Percentiles rank a stretch among this genome's conserved stretches.
Evolutionary conservation across 208 protist genomes (phyloP).

Genomic region (Acanthamoeba lenticulata): DNA sequence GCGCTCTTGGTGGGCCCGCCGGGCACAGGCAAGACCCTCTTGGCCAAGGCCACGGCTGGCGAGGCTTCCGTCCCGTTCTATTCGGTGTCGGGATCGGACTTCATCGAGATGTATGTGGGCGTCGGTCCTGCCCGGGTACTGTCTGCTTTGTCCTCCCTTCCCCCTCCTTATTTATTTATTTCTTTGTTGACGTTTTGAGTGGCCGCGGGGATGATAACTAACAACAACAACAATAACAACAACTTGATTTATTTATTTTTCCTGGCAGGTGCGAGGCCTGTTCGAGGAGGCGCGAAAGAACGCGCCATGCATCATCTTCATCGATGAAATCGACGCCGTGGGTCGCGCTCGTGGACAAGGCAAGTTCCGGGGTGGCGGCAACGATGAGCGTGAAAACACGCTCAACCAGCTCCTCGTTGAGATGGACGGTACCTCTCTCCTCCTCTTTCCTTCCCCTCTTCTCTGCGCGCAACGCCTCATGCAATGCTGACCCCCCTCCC

Average conservation of each 20-base stretch:
- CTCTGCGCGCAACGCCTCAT: background rate
- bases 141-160: background rate
- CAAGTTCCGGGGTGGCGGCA: constrained; percentile 77
- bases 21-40: constrained; percentile 97
- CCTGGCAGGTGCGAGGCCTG: constrained; percentile 87
- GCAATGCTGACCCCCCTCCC: background rate
- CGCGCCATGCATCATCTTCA: constrained; percentile 96
- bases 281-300: constrained; percentile 94
- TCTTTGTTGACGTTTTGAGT: background rate
- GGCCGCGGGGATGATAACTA: background rate
- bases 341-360: constrained; percentile 77
- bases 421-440: constrained; percentile 94
- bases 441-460: background rate
- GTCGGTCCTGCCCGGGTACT: constrained; percentile 89
- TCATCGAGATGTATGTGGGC: constrained; percentile 89
- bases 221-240: background rate
- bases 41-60: constrained; percentile 97
- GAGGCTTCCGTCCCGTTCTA: constrained; percentile 91
- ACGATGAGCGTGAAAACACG: constrained; percentile 95
- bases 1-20: constrained; percentile 96
- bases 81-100: constrained; percentile 84
- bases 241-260: no score
- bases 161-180: background rate
- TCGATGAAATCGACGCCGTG: constrained; percentile 98
- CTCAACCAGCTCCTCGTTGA: constrained; percentile 98